Percentiles rank a stretch among this genome's conserved stretches.
Evolutionary conservation across 371 early-diverging fungal species (phyloP).

Genomic region (Mortierella polycephala): DNA sequence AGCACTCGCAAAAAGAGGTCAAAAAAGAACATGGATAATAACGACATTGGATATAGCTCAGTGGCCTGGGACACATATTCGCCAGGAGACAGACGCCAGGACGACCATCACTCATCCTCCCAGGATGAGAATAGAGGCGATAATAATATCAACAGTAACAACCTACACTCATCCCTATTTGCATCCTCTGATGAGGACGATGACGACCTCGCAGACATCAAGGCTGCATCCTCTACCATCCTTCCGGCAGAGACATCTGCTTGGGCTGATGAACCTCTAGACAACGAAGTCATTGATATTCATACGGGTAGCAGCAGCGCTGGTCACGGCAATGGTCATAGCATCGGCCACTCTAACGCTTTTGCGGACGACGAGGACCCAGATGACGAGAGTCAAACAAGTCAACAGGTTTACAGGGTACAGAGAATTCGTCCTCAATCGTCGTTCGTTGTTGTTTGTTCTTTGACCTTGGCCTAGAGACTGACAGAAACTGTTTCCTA

Average conservation of each 20-base stretch:
- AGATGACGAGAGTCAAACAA: neutral
- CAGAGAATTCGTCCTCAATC: neutral
- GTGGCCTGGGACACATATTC: constrained; percentile 54
- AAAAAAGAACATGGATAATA: constrained; percentile 20
- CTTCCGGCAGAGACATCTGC: constrained; percentile 54
- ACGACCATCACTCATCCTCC: constrained; percentile 7
- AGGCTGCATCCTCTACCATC: constrained; percentile 42
- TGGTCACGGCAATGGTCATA: neutral
- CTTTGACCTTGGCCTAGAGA: neutral
- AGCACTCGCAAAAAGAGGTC: too few relatives aligned
- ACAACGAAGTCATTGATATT: constrained; percentile 54
- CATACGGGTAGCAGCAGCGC: constrained; percentile 10
- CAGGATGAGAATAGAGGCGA: constrained; percentile 9
- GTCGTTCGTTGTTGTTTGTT: neutral
- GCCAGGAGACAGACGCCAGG: constrained; percentile 16
- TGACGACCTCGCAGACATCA: constrained; percentile 34
- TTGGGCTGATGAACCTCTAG: constrained; percentile 53
- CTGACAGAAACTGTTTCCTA: neutral
- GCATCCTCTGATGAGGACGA: constrained; percentile 41
- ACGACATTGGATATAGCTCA: constrained; percentile 51
- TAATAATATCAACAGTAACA: constrained; percentile 15
- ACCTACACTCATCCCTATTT: constrained; percentile 37
- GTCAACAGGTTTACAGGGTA: constrained; percentile 35
- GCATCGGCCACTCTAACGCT: constrained; percentile 7
- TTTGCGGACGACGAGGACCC: constrained; percentile 26